Conservation (phyloP, 2,329 filamentous ascomycete species). For the Hypoxylon sp. region DNA sequence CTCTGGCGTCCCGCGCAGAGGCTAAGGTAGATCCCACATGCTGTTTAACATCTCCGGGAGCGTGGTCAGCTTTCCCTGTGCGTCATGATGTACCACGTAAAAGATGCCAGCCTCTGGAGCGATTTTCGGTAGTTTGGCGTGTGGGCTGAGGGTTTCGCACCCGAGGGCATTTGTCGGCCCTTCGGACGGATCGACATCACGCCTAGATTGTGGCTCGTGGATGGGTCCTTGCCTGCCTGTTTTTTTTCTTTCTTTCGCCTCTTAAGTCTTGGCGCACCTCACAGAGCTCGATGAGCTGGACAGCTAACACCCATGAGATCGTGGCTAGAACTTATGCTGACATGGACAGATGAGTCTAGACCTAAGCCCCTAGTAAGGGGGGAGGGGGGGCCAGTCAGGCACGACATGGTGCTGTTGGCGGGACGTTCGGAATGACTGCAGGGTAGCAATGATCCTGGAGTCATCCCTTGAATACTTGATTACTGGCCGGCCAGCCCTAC, state of each 20-base stretch:
- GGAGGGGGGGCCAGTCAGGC: conserved; percentile 4
- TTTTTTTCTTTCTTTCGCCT: conserved; percentile 20
- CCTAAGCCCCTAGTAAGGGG: conserved; percentile 7
- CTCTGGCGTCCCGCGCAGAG: conserved; percentile 11
- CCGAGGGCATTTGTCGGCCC: conserved; percentile 16
- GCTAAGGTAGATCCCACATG: conserved; percentile 5
- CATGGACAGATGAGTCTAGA: conserved; percentile 25
- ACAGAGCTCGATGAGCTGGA: conserved; percentile 15
- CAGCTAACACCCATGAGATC: conserved; percentile 7
- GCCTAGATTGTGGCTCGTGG: conserved; percentile 30
- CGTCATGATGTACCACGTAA: no score
- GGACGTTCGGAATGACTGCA: conserved; percentile 22
- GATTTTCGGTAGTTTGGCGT: conserved; percentile 23
- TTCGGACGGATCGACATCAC: conserved; percentile 23
- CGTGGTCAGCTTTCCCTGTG: conserved; percentile 8
- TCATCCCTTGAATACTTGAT: conserved; percentile 16
- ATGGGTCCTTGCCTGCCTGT: background rate
- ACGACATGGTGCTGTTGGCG: conserved; percentile 17
- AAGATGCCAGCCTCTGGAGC: conserved; percentile 18
- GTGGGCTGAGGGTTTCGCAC: conserved; percentile 6
- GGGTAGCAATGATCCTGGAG: conserved; percentile 25
- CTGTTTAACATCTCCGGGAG: conserved; percentile 16
- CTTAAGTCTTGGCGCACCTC: conserved; percentile 26
- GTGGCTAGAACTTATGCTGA: conserved; percentile 23
- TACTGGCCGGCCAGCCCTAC: conserved; percentile 26